phyloP scores from a whole-genome alignment of 2,329 filamentous ascomycete species.

The Phaeoacremonium minimum region DNA sequence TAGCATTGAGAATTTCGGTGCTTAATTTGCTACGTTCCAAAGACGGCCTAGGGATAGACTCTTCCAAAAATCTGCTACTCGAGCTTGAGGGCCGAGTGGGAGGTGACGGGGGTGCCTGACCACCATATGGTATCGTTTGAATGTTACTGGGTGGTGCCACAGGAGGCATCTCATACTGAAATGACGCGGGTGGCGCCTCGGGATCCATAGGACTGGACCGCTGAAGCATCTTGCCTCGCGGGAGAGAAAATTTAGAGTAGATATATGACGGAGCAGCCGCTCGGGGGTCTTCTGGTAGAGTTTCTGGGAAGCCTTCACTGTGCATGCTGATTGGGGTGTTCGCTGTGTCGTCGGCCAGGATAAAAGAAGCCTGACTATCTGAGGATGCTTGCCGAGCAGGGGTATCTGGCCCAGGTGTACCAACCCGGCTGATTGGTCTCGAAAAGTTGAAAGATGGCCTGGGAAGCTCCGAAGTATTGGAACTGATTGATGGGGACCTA shows the following conservation, averaged over 20 bases:
- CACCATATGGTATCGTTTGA: constrained; percentile 34
- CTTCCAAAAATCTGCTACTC: constrained; percentile 34
- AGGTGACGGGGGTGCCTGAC: constrained; percentile 55
- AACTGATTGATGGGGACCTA: constrained; percentile 80
- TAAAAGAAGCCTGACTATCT: constrained; percentile 63
- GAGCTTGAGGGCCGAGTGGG: constrained; percentile 58
- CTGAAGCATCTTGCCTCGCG: constrained; percentile 75
- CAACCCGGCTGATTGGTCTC: constrained; percentile 74
- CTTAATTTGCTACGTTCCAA: constrained; percentile 46
- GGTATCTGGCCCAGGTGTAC: constrained; percentile 39
- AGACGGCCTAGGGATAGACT: constrained; percentile 38
- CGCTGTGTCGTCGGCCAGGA: constrained; percentile 59
- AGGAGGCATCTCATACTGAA: constrained; percentile 59
- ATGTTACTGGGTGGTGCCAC: constrained; percentile 33
- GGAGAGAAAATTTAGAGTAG: constrained; percentile 79
- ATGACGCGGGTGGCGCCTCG: constrained; percentile 49
- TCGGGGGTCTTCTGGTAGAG: constrained; percentile 37
- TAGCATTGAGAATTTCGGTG: constrained; percentile 36
- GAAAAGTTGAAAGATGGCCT: constrained; percentile 91
- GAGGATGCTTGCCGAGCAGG: constrained; percentile 56
- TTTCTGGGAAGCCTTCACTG: constrained; percentile 62
- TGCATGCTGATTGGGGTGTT: constrained; percentile 70
- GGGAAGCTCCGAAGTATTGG: constrained; percentile 70
- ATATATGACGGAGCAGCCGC: constrained; percentile 69
- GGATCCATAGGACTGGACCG: constrained; percentile 58